Base-by-base conservation (phyloP, 129 eudicot genomes). In the Solidago caesia region DNA sequence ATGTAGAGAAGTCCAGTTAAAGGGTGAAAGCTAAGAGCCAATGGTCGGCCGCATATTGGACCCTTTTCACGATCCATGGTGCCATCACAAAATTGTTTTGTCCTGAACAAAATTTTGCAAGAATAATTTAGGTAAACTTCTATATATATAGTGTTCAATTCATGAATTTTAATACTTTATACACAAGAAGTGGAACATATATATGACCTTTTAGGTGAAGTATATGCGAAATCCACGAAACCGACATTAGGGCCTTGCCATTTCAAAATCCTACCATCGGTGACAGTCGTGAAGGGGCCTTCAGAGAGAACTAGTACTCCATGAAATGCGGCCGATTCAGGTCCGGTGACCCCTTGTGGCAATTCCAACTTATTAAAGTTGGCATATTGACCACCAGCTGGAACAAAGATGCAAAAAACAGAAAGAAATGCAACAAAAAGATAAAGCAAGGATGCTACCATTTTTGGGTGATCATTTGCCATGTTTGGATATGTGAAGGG, bases 161-260 rank as follows among this genome's bases (percentile, higher is more conserved):
- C 51, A 46, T 9, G 51, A 2, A 33, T 1, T 5, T 46, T 46
- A 7, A 48, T 6, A 48, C 12, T 12, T 0, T 48, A 5, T 27
- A 15, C 8, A 72, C 10, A 73, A 26, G 7, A 67, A 44, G 5
- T 29, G 10, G 57, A 56, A 41, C 9, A 6, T 33, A 33, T 33
- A 33, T 33, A 33, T 58, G 25, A 83, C 84, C 87, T 79, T n/a
- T 4, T 14, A 4, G 84, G 84, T 7, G 87, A 70, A 47, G 87
- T 83, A 51, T 47, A 68, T 7, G 84, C 87, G 10, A 74, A 83
- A 57, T 83, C 87, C 55, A 79, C 79, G n/a, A 83, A 83, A 64
- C 84, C 82, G 5, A 49, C n/a, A 29, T 8, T 49, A 4, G 78
- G 70, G 14, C 77, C 78, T 48, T 21, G 29, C 77, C 83, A 83